phyloP scores from a whole-genome alignment of 257 asterid species.

The Solanum sparsipilum region DNA sequence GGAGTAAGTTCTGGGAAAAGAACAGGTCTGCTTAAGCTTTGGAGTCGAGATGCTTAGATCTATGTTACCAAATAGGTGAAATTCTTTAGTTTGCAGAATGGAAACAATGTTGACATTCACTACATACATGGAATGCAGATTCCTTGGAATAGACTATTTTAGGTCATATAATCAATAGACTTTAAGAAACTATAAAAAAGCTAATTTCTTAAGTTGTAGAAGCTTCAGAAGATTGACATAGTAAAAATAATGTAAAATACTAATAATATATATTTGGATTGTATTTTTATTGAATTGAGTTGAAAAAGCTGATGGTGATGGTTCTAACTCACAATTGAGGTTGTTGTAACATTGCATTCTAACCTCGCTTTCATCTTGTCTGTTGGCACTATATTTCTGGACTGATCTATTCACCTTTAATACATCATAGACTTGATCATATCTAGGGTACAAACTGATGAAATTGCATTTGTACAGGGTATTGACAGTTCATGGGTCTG shows the following conservation, averaged over 20 bases:
- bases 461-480: slow-evolving; percentile 31
- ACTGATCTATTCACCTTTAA: neutral
- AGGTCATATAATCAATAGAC: neutral
- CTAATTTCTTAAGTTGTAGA: neutral
- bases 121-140: neutral
- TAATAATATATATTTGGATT: neutral
- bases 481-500: slow-evolving; percentile 63
- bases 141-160: neutral
- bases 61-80: neutral
- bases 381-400: neutral
- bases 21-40: neutral
- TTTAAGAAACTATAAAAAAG: neutral
- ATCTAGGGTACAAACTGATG: neutral
- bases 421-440: neutral
- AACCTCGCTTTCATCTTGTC: neutral
- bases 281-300: neutral
- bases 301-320: neutral
- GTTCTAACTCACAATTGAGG: neutral
- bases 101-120: neutral
- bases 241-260: neutral
- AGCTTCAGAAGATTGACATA: neutral
- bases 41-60: neutral
- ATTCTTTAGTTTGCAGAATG: neutral
- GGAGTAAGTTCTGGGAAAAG: neutral
- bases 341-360: neutral